Evolutionary conservation across 108 stramenopile genomes (phyloP).

Genomic region (Pseudonitzschia delicatissima): DNA sequence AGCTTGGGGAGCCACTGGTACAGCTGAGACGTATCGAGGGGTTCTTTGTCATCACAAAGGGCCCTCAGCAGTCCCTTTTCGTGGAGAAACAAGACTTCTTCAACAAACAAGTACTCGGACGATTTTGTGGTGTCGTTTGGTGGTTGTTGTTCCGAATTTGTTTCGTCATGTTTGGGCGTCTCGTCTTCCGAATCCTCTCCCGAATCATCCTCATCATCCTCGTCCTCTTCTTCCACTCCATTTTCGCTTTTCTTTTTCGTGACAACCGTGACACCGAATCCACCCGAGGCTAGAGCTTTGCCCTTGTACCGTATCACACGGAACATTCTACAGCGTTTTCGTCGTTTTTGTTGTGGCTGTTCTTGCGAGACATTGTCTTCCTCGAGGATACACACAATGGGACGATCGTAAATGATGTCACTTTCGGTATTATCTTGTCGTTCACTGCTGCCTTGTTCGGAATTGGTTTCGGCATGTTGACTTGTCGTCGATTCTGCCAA

Average conservation of each 20-base stretch:
- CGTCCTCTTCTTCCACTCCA: neutral
- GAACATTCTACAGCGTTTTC: constrained; percentile 9
- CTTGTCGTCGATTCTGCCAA: neutral
- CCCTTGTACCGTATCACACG: constrained; percentile 12
- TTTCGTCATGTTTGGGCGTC: neutral
- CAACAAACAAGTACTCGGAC: constrained; percentile 62
- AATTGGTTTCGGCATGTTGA: neutral
- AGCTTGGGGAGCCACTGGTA: constrained; percentile 43
- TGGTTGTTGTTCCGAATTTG: neutral
- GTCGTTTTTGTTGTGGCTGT: neutral
- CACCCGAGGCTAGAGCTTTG: constrained; percentile 36
- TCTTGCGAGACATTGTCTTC: neutral
- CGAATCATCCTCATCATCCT: neutral
- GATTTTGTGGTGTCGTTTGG: neutral
- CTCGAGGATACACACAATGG: constrained; percentile 4
- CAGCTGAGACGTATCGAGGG: constrained; percentile 46
- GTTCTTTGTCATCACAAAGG: neutral
- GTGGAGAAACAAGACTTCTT: constrained; percentile 78
- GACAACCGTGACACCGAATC: constrained; percentile 51
- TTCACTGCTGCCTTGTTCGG: neutral
- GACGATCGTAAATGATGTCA: neutral
- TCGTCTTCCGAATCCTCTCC: neutral
- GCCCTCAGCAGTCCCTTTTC: constrained; percentile 59
- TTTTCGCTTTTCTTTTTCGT: constrained; percentile 14
- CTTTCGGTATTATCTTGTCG: neutral